phyloP scores from a whole-genome alignment of 495 filamentous ascomycete genomes.

The Penicillium coprophilum region DNA sequence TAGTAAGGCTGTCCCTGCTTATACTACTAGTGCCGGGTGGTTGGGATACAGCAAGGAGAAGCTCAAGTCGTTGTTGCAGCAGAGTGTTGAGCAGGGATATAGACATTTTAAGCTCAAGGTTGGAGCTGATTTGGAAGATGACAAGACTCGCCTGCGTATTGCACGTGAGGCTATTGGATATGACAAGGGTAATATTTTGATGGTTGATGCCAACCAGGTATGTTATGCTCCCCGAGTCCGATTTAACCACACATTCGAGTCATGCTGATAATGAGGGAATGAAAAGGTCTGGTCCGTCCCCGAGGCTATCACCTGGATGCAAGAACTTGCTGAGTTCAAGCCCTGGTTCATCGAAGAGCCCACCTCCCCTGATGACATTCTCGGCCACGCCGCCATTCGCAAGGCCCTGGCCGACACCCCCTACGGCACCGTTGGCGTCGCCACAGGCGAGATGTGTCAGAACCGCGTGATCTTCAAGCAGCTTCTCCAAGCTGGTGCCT shows the following conservation, averaged over 20 bases:
- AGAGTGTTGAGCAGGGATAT: constrained; percentile 75
- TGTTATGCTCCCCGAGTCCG: constrained; percentile 4
- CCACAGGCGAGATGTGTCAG: constrained; percentile 96
- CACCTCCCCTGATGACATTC: constrained; percentile 89
- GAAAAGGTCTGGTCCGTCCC: constrained; percentile 79
- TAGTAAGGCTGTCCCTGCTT: constrained; percentile 77
- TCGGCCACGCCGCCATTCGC: constrained; percentile 81
- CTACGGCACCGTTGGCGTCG: constrained; percentile 72
- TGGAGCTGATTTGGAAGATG: constrained; percentile 67
- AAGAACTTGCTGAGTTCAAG: constrained; percentile 75
- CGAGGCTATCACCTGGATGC: constrained; percentile 87
- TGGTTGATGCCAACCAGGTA: constrained; percentile 93
- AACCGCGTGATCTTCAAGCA: constrained; percentile 96
- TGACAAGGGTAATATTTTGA: constrained; percentile 81
- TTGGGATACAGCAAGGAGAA: constrained; percentile 89
- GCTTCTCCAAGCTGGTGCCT: constrained; percentile 71
- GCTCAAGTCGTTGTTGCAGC: constrained; percentile 67
- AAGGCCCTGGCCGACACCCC: constrained; percentile 67
- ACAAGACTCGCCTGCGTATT: constrained; percentile 66
- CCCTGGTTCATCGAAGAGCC: constrained; percentile 99
- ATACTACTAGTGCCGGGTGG: constrained; percentile 91
- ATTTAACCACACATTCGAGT: background rate
- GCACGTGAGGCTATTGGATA: constrained; percentile 83
- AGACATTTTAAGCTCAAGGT: constrained; percentile 93
- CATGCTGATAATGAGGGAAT: background rate